Evolutionary conservation across 2,329 filamentous ascomycete species (phyloP).

Genomic region (Hypoxylon sp.): DNA sequence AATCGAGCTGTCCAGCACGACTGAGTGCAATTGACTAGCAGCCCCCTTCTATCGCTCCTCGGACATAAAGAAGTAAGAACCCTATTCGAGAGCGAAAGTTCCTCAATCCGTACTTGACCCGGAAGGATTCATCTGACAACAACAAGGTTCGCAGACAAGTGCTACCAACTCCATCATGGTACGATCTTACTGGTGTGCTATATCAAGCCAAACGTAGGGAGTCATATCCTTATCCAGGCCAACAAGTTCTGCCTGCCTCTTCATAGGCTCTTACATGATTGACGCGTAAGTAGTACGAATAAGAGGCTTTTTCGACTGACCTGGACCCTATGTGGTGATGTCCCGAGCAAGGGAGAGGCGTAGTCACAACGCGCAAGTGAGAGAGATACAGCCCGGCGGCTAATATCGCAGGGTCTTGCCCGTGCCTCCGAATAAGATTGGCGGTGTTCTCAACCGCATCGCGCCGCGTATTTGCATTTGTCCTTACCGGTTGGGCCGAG

Average conservation of each 20-base stretch:
- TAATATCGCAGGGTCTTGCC: background rate
- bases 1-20: background rate
- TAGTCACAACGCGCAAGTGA: background rate
- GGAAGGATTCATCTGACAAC: slow-evolving; percentile 2
- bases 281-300: background rate
- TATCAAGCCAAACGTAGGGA: background rate
- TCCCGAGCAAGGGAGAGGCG: background rate
- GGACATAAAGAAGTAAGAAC: background rate
- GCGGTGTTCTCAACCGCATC: background rate
- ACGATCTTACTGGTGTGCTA: background rate
- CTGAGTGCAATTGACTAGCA: background rate
- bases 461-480: slow-evolving; percentile 5
- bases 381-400: background rate
- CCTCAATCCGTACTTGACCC: background rate
- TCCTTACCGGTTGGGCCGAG: background rate
- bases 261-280: background rate
- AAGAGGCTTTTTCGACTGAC: background rate
- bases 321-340: background rate
- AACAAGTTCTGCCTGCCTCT: background rate
- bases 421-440: background rate
- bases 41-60: background rate
- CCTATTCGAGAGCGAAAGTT: background rate
- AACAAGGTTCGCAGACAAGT: background rate
- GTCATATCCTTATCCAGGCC: background rate
- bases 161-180: slow-evolving; percentile 1